These are phyloP conservation scores for Moesziomyces sp. DNA, from an alignment of 1,284 basidiomycete genomes.

Conservation along the genomic window DNA sequence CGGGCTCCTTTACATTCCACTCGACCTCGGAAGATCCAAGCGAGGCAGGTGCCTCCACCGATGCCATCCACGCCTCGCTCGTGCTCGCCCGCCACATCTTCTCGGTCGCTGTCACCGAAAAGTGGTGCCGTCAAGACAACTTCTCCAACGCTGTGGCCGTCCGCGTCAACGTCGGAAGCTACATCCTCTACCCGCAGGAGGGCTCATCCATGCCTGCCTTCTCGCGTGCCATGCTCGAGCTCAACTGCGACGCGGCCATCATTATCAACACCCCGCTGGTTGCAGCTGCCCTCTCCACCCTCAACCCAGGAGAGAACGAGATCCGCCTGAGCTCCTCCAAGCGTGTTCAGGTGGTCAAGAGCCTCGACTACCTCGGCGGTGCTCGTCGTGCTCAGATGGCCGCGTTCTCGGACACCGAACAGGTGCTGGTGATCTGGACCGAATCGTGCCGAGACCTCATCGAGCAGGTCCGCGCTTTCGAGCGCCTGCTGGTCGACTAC, in stretches of 20 bases:
- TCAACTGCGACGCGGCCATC: conserved; percentile 83
- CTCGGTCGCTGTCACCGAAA: conserved; percentile 28
- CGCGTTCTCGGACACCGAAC: conserved; percentile 82
- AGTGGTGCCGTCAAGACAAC: conserved; percentile 33
- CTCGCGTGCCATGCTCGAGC: conserved; percentile 73
- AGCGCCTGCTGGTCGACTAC: conserved; percentile 81
- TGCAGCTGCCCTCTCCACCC: conserved; percentile 73
- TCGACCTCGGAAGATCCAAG: conserved; percentile 17
- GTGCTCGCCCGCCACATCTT: conserved; percentile 27
- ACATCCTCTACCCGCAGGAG: conserved; percentile 39
- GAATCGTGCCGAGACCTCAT: conserved; percentile 74
- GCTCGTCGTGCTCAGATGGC: conserved; percentile 83
- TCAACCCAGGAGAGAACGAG: conserved; percentile 64
- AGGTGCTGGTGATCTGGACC: conserved; percentile 79
- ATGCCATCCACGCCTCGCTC: conserved; percentile 29
- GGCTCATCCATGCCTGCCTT: conserved; percentile 33
- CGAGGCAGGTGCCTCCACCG: conserved; percentile 15
- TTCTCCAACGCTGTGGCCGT: conserved; percentile 46
- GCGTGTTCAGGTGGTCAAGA: conserved; percentile 67
- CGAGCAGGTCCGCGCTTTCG: conserved; percentile 72
- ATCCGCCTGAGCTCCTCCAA: conserved; percentile 46
- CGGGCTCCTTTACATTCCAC: conserved; percentile 20
- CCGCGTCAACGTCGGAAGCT: conserved; percentile 42
- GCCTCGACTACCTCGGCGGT: conserved; percentile 74
- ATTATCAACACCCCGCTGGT: conserved; percentile 81